A percentile compares a stretch with the other conserved stretches of the same genome.
Conservation (phyloP, 306 rosid species). For the Lathyrus tuberosus region DNA sequence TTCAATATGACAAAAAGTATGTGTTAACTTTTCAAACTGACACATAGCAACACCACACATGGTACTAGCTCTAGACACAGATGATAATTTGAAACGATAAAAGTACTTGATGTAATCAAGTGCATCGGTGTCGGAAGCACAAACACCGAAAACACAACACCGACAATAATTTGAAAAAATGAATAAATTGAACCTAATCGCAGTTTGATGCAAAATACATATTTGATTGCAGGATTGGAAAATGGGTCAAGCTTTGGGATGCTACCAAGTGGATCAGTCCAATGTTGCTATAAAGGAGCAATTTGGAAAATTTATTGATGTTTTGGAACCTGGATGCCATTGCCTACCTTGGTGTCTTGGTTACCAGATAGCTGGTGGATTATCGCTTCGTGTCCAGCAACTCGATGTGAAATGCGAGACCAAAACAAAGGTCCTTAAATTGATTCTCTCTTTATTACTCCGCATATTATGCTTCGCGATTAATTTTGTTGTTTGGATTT, state of each 20-base stretch:
- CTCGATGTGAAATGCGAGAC: slow-evolving; percentile 69
- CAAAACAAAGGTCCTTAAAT: slow-evolving; percentile 60
- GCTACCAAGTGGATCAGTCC: slow-evolving; percentile 68
- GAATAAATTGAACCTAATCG: too few species aligned
- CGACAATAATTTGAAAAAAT: too few species aligned
- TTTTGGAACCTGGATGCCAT: slow-evolving; percentile 75
- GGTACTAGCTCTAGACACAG: too few species aligned
- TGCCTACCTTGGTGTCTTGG: slow-evolving; percentile 77
- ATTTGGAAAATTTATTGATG: slow-evolving; percentile 54
- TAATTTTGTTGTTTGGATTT: slow-evolving; percentile 26
- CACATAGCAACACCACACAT: too few species aligned
- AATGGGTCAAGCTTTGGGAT: slow-evolving; percentile 69
- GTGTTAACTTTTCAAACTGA: too few species aligned
- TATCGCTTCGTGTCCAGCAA: slow-evolving; percentile 69
- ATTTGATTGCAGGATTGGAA: slow-evolving; percentile 44
- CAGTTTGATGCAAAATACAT: slow-evolving; percentile 22
- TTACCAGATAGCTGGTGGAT: slow-evolving; percentile 55
- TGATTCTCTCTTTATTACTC: slow-evolving; percentile 14
- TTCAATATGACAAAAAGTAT: too few species aligned
- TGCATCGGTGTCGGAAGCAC: too few species aligned
- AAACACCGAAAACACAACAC: too few species aligned
- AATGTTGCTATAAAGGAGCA: slow-evolving; percentile 66
- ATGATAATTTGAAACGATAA: too few species aligned
- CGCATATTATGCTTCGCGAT: slow-evolving; percentile 12
- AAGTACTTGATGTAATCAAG: too few species aligned